phyloP scores from a whole-genome alignment of 495 filamentous ascomycete species.

The Filosporella fistucella region DNA sequence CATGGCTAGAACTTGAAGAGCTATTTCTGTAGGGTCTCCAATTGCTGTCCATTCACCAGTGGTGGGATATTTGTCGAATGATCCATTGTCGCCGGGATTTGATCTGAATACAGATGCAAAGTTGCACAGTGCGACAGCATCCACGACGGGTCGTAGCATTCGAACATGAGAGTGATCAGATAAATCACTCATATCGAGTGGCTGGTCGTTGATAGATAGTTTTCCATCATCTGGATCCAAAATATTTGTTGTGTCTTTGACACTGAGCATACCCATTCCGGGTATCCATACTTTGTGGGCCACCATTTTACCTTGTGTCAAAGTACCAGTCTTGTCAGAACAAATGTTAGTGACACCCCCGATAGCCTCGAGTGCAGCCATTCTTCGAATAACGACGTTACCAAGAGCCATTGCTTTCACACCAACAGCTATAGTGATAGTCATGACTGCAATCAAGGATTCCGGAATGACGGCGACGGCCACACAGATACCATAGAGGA shows the following conservation, averaged over 20 bases:
- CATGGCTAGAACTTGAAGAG: conserved; percentile 70
- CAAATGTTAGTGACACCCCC: conserved; percentile 62
- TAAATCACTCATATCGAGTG: conserved; percentile 14
- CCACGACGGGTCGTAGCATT: conserved; percentile 40
- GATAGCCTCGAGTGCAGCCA: conserved; percentile 56
- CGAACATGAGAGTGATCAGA: conserved; percentile 10
- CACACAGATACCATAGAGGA: conserved; percentile 62
- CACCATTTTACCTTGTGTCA: conserved; percentile 64
- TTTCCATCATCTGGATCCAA: conserved; percentile 51
- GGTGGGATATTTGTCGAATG: no score
- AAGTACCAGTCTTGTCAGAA: conserved; percentile 68
- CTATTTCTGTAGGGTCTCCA: conserved; percentile 79
- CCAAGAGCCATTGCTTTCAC: conserved; percentile 67
- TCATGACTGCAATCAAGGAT: conserved; percentile 70
- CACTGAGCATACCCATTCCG: conserved; percentile 51
- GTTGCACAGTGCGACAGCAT: conserved; percentile 38
- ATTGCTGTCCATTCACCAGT: conserved; percentile 61
- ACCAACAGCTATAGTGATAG: conserved; percentile 71
- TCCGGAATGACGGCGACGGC: conserved; percentile 76
- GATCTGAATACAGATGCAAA: conserved; percentile 29
- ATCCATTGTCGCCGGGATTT: conserved; percentile 28
- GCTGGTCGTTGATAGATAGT: conserved; percentile 26
- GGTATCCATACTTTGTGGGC: conserved; percentile 49
- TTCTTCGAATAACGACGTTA: conserved; percentile 58
- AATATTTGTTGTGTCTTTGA: conserved; percentile 51